Evolutionary conservation across 208 protist genomes (phyloP).

Genomic region (Histomonas meleagridis): DNA sequence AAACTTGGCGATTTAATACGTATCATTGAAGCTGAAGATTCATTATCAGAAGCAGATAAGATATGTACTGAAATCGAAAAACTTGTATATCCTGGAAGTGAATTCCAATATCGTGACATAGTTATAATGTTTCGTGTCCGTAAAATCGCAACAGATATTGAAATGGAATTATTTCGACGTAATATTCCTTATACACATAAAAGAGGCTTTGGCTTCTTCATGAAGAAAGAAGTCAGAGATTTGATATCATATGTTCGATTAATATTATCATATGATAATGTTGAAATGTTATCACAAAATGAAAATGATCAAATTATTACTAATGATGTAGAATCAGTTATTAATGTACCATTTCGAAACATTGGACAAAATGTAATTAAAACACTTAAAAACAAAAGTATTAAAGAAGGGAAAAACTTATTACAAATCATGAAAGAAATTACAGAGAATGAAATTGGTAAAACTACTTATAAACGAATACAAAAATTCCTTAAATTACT

Average conservation of each 20-base stretch:
- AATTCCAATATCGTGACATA: neutral
- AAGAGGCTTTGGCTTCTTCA: neutral
- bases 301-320: neutral
- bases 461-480: neutral
- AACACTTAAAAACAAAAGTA: neutral
- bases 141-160: neutral
- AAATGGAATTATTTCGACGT: slow-evolving; percentile 27
- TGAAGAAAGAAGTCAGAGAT: neutral
- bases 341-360: neutral
- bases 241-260: neutral
- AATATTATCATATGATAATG: neutral
- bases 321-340: neutral
- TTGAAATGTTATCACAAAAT: too few relatives aligned
- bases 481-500: neutral
- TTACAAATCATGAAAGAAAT: neutral
- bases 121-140: neutral
- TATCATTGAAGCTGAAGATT: neutral
- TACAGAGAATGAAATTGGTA: neutral
- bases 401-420: neutral
- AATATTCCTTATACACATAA: slow-evolving; percentile 31
- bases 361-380: neutral
- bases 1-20: neutral
- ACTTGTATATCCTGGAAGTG: neutral
- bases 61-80: slow-evolving; percentile 34
- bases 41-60: neutral